Conservation (phyloP, 371 early-diverging fungal species). For the Rhizomucor miehei region DNA sequence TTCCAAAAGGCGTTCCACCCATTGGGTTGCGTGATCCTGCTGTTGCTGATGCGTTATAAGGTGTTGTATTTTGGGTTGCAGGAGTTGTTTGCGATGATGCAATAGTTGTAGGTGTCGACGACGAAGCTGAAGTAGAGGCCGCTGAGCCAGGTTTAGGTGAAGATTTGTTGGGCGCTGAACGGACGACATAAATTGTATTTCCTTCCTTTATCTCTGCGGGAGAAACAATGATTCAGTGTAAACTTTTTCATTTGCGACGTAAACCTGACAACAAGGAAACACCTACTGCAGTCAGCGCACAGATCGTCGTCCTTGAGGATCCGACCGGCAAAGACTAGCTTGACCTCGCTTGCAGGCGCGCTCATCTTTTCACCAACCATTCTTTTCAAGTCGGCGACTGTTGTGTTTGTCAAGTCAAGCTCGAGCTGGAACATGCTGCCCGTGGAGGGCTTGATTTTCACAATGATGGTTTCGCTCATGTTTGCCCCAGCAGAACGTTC, state of each 20-base stretch:
- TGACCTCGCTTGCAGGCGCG: slow-evolving; percentile 48
- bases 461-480: slow-evolving; percentile 24
- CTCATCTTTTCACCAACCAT: slow-evolving; percentile 46
- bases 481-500: background rate
- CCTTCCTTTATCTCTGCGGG: slow-evolving; percentile 45
- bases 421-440: slow-evolving; percentile 36
- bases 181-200: slow-evolving; percentile 64
- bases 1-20: slow-evolving; percentile 1
- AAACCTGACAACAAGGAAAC: background rate
- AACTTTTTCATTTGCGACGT: background rate
- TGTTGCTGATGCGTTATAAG: slow-evolving; percentile 17
- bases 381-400: slow-evolving; percentile 61
- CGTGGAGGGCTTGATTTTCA: slow-evolving; percentile 42
- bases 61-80: slow-evolving; percentile 17
- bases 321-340: slow-evolving; percentile 72
- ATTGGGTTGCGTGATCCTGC: background rate
- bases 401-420: slow-evolving; percentile 32
- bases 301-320: slow-evolving; percentile 70
- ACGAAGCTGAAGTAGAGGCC: slow-evolving; percentile 4
- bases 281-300: slow-evolving; percentile 59
- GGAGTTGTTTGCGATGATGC: background rate
- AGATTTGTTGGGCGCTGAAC: slow-evolving; percentile 46
- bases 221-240: background rate
- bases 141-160: slow-evolving; percentile 10
- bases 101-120: slow-evolving; percentile 13